phyloP scores from a whole-genome alignment of 2,329 filamentous ascomycete species.

The Pyrenophora seminiperda region DNA sequence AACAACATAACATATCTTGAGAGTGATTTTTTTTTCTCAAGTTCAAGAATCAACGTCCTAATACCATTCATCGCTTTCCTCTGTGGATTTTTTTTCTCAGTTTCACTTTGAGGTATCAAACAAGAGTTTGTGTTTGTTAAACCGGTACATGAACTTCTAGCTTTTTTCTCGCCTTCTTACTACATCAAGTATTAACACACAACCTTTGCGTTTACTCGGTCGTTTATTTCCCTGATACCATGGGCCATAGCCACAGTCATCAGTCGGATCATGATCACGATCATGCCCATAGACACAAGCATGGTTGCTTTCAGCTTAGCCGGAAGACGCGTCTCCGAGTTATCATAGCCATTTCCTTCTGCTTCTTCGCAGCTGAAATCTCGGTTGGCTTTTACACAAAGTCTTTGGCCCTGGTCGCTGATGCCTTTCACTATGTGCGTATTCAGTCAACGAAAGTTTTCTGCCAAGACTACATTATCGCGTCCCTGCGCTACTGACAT shows the following conservation, averaged over 20 bases:
- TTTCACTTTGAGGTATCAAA: background rate
- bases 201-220: background rate
- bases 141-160: background rate
- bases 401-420: conserved; percentile 74
- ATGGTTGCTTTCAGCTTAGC: conserved; percentile 29
- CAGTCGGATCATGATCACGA: conserved; percentile 6
- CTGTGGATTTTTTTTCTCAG: background rate
- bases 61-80: background rate
- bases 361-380: conserved; percentile 56
- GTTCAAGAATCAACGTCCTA: no score
- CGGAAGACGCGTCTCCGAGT: conserved; percentile 42
- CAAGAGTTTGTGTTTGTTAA: background rate
- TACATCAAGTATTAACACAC: background rate
- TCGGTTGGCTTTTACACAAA: conserved; percentile 71
- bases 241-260: conserved; percentile 23
- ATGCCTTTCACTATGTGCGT: conserved; percentile 77
- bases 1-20: background rate
- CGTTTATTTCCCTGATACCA: conserved; percentile 2
- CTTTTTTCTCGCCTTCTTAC: background rate
- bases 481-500: conserved; percentile 1
- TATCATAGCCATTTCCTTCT: conserved; percentile 54
- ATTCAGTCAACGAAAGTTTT: conserved; percentile 4
- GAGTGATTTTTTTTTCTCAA: background rate
- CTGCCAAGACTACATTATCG: no score
- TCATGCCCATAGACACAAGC: conserved; percentile 13